Evolutionary conservation across 1,139 yeast genomes (phyloP), one percentile per base, ranked within the genome.

Genomic region (Kluyveromyces sp.): DNA sequence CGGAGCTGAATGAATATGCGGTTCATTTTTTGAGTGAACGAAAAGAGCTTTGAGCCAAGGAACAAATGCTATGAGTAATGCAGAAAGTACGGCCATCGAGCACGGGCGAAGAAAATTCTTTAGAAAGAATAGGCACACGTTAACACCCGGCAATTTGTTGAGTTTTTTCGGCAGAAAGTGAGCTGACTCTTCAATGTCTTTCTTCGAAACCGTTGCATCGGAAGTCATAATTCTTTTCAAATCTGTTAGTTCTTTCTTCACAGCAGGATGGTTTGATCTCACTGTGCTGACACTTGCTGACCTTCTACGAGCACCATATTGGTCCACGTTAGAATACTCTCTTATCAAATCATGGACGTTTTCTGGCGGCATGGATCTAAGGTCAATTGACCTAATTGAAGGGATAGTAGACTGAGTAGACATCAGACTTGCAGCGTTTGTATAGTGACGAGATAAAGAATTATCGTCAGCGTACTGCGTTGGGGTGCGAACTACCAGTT

Each of bases 1-100:
- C 0, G 97, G 96, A 0, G 96, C 96, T 44, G 73, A 60, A 2
- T 74, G 80, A 35, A 80, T 61, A 17, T 60, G 54, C 52, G 60
- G 71, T 55, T 56, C 62, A 41, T 37, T 51, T 0, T 45, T 20
- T 16, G 63, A 66, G 2, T 52, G 52, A 4, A 84, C 87, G 60
- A 89, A 89, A 28, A 88, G 69, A 1, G 94, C 86, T 55, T 84
- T 83, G 12, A 87, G 69, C 69, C 95, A 89, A 1, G 96, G 96
- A 12, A 92, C 72, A 84, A 89, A 84, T 13, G 94, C 78, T 19
- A 85, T 68, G 2, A 73, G 68, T 40, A 89, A 63, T 1, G 92
- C 72, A 0, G 77, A 38, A 2, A 87, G 69, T 36, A 86, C 74
- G 1, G 89, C 69, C 36, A 80, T 54, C 1, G 94, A 80, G 39